These are phyloP conservation scores for Pyrenophora seminiperda DNA, from an alignment of 2,329 filamentous ascomycete species.

Conservation along the genomic window DNA sequence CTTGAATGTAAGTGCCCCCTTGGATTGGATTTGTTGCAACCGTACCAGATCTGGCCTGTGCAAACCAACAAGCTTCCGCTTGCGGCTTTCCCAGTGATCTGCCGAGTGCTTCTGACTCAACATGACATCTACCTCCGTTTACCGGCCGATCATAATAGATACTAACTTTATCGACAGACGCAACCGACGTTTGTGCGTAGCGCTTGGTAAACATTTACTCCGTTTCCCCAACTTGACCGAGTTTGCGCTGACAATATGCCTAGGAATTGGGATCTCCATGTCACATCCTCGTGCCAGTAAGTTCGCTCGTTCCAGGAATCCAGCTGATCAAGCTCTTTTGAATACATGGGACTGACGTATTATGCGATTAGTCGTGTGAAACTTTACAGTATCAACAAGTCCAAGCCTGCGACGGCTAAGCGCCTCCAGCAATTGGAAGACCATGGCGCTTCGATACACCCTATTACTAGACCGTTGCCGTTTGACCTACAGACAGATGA, in stretches of 20 bases:
- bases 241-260: constrained; percentile 20
- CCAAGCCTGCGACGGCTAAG: constrained; percentile 54
- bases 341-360: not conserved
- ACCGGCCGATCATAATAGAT: not conserved
- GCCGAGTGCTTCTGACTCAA: not conserved
- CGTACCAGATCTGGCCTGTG: constrained; percentile 12
- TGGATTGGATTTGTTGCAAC: not conserved
- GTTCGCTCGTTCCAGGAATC: not conserved
- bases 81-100: not conserved
- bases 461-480: constrained; percentile 60
- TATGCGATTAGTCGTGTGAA: constrained; percentile 33
- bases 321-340: too few relatives aligned
- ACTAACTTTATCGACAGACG: constrained; percentile 36
- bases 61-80: not conserved
- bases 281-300: constrained; percentile 65
- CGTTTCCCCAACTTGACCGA: not conserved
- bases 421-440: constrained; percentile 60
- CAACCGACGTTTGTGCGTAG: constrained; percentile 52
- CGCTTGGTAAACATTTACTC: constrained; percentile 45
- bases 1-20: constrained; percentile 43
- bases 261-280: constrained; percentile 71
- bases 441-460: constrained; percentile 54
- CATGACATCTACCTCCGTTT: not conserved
- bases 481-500: constrained; percentile 58
- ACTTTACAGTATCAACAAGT: constrained; percentile 67